Evolutionary conservation across 2,329 filamentous ascomycete genomes (phyloP).

Genomic region (Teratosphaeria destructans): DNA sequence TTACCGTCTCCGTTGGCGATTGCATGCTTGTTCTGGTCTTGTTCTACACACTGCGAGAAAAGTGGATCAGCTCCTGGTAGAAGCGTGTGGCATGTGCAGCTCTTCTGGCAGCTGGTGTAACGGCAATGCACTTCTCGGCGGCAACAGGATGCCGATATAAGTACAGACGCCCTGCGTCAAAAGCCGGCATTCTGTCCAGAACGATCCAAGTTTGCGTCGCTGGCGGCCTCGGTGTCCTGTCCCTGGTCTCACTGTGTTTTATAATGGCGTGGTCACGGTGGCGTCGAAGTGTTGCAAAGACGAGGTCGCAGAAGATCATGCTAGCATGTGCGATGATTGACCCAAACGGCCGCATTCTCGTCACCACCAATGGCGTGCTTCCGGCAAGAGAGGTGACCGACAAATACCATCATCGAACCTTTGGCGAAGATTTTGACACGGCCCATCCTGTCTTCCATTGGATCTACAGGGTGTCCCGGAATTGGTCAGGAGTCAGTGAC

Average conservation of each 20-base stretch:
- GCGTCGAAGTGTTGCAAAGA: slow-evolving; percentile 27
- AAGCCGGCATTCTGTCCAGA: slow-evolving; percentile 34
- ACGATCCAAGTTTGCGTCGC: slow-evolving; percentile 64
- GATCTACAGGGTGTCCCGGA: slow-evolving; percentile 71
- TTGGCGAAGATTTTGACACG: slow-evolving; percentile 64
- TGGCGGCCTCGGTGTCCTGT: slow-evolving; percentile 39
- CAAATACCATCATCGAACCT: slow-evolving; percentile 54
- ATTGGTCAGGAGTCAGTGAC: slow-evolving; percentile 60
- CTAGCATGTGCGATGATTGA: slow-evolving; percentile 57
- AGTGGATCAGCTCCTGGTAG: slow-evolving; percentile 73
- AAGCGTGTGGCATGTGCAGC: slow-evolving; percentile 57
- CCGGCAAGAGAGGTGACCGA: slow-evolving; percentile 70
- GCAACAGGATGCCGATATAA: slow-evolving; percentile 62
- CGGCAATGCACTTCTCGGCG: slow-evolving; percentile 81
- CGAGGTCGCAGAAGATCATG: slow-evolving; percentile 44
- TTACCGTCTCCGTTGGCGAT: slow-evolving; percentile 60
- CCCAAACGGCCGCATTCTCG: slow-evolving; percentile 53
- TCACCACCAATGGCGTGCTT: slow-evolving; percentile 58
- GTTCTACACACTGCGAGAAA: slow-evolving; percentile 67
- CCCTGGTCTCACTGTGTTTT: slow-evolving; percentile 23
- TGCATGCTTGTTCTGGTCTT: slow-evolving; percentile 60
- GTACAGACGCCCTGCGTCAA: slow-evolving; percentile 20
- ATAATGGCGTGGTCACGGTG: slow-evolving; percentile 19
- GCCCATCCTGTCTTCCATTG: slow-evolving; percentile 75
- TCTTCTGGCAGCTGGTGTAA: slow-evolving; percentile 63